Conservation (phyloP, 768 basidiomycete species). For the Termitomyces titanicus region DNA sequence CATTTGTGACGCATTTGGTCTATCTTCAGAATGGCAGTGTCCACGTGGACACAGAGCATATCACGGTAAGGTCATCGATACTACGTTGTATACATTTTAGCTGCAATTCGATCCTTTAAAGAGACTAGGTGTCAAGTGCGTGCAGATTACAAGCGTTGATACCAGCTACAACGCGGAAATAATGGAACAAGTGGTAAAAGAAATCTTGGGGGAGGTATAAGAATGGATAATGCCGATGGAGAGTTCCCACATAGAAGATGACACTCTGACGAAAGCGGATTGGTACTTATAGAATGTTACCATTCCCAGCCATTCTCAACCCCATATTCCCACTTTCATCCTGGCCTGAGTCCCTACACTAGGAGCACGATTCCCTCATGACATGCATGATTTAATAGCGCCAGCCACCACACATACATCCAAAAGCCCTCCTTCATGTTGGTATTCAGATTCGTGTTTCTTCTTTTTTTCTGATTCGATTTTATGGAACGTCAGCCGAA, state of each 20-base stretch:
- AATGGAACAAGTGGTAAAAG: conserved; percentile 41
- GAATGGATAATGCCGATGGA: background rate
- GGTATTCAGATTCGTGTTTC: conserved; percentile 1
- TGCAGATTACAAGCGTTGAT: conserved; percentile 36
- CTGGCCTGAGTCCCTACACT: background rate
- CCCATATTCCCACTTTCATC: background rate
- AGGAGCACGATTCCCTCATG: background rate
- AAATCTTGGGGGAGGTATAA: conserved; percentile 18
- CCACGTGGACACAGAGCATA: conserved; percentile 51
- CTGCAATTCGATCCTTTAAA: conserved; percentile 21
- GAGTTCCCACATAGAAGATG: conserved; percentile 9
- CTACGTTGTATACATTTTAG: background rate
- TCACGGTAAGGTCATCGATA: conserved; percentile 50
- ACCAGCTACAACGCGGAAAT: conserved; percentile 41
- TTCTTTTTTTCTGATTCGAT: background rate
- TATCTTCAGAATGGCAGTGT: conserved; percentile 66
- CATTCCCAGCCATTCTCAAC: background rate
- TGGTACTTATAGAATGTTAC: conserved; percentile 7
- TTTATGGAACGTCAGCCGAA: background rate
- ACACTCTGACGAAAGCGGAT: conserved; percentile 11
- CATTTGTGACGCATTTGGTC: conserved; percentile 83
- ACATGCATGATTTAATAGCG: background rate
- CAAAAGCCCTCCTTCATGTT: background rate
- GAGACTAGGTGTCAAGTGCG: conserved; percentile 59
- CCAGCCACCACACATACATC: background rate